phyloP scores from a whole-genome alignment of 495 filamentous ascomycete genomes.

The Penicillium samsonianum region DNA sequence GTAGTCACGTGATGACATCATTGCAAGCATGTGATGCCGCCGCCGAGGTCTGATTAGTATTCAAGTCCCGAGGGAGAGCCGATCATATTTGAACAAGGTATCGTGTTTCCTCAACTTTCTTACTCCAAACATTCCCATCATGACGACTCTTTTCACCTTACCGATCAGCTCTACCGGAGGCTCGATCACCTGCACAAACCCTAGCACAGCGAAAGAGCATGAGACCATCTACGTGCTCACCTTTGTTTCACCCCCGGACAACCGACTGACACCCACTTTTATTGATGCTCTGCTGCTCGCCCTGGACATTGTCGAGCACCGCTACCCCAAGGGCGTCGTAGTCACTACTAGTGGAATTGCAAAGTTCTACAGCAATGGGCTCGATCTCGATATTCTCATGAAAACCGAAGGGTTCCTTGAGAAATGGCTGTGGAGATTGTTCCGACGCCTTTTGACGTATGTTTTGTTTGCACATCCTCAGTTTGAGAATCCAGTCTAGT shows the following conservation, averaged over 20 bases:
- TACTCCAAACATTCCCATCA: slow-evolving; percentile 15
- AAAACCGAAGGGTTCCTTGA: slow-evolving; percentile 55
- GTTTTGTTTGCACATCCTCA: neutral
- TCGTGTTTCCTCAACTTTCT: neutral
- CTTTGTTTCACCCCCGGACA: slow-evolving; percentile 69
- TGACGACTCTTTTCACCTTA: slow-evolving; percentile 46
- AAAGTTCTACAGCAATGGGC: slow-evolving; percentile 83
- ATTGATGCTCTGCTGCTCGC: slow-evolving; percentile 65
- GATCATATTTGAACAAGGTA: slow-evolving; percentile 4
- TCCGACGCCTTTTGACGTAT: slow-evolving; percentile 62
- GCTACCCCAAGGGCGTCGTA: slow-evolving; percentile 66
- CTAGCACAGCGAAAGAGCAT: slow-evolving; percentile 38
- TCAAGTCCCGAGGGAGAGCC: slow-evolving; percentile 7
- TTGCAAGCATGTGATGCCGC: slow-evolving; percentile 27
- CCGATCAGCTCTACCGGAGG: slow-evolving; percentile 51
- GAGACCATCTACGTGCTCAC: slow-evolving; percentile 68
- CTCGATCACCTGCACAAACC: slow-evolving; percentile 57
- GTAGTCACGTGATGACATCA: slow-evolving; percentile 12
- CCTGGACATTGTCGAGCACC: slow-evolving; percentile 70
- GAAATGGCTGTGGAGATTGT: slow-evolving; percentile 59
- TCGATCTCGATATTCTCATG: slow-evolving; percentile 63
- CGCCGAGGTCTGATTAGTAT: slow-evolving; percentile 30
- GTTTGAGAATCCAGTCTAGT: neutral
- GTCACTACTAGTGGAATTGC: slow-evolving; percentile 70
- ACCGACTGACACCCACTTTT: slow-evolving; percentile 68